Conservation (phyloP, 169 alveolate genomes). For the Toxoplasma gondii region DNA sequence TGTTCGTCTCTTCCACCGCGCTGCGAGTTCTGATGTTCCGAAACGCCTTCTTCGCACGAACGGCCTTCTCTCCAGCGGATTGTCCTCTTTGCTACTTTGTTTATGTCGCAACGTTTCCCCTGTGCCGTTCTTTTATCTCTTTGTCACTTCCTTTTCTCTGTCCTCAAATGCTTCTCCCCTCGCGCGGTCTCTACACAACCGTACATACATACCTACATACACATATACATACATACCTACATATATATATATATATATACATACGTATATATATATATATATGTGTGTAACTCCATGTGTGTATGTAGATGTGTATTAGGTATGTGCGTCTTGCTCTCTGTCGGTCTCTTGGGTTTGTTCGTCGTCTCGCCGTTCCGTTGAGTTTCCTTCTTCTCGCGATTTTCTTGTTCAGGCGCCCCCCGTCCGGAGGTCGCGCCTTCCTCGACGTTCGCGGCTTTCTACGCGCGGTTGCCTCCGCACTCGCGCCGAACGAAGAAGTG, state of each 20-base stretch:
- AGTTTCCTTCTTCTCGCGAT: background rate
- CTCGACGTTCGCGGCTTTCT: background rate
- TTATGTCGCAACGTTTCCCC: no score
- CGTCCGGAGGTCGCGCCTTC: background rate
- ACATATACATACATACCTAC: background rate
- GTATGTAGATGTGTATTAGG: no score
- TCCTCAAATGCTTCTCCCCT: background rate
- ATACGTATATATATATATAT: no score
- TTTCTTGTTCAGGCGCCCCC: background rate
- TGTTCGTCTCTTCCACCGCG: no score
- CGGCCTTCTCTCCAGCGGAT: no score
- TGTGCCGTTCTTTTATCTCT: background rate
- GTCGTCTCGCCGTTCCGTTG: background rate
- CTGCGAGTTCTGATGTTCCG: no score
- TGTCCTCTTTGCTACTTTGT: no score
- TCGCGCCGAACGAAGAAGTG: conserved; percentile 18
- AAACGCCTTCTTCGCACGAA: no score
- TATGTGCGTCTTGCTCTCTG: no score
- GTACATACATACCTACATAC: background rate
- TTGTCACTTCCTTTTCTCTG: background rate
- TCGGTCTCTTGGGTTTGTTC: background rate
- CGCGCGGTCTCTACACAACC: background rate
- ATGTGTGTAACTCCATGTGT: no score
- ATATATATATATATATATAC: no score
- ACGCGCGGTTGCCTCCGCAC: background rate